phyloP scores from a whole-genome alignment of 805 yeast species.

The Barnettozyma californica region DNA sequence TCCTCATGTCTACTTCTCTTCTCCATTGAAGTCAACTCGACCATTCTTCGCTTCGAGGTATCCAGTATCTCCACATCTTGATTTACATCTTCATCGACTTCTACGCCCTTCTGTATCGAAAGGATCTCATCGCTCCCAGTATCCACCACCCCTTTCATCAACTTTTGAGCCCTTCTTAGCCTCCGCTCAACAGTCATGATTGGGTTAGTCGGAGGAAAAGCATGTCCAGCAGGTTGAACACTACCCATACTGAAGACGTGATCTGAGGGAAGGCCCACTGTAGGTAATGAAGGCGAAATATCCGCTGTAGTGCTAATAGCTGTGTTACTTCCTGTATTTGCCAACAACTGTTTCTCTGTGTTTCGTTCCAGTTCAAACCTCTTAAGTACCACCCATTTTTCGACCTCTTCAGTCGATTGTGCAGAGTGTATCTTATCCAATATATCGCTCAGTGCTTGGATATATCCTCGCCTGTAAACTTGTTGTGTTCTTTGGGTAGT shows the following conservation, averaged over 20 bases:
- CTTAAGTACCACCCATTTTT: slow-evolving; percentile 47
- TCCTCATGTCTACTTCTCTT: slow-evolving; percentile 1
- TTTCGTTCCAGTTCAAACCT: slow-evolving; percentile 36
- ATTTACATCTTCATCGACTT: not conserved
- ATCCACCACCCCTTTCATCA: not conserved
- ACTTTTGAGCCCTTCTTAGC: slow-evolving; percentile 3
- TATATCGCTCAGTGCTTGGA: slow-evolving; percentile 56
- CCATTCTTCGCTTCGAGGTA: slow-evolving; percentile 2
- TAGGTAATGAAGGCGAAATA: not conserved
- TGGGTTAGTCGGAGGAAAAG: slow-evolving; percentile 21
- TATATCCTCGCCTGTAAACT: slow-evolving; percentile 50
- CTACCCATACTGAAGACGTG: slow-evolving; percentile 13
- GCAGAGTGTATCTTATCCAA: slow-evolving; percentile 20
- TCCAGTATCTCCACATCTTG: not conserved
- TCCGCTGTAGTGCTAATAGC: not conserved
- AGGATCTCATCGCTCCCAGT: not conserved
- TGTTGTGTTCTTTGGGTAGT: slow-evolving; percentile 45
- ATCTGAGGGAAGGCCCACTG: slow-evolving; percentile 11
- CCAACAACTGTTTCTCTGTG: not conserved
- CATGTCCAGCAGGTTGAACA: slow-evolving; percentile 1
- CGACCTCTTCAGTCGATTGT: slow-evolving; percentile 31
- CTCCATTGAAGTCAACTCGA: not conserved
- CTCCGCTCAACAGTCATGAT: slow-evolving; percentile 11
- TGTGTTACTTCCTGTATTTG: not conserved
- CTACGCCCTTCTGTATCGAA: not conserved